Percentiles rank a stretch among this genome's conserved stretches.
Evolutionary conservation across 2,329 filamentous ascomycete genomes (phyloP).

Genomic region (Simplicillium aogashimaense): DNA sequence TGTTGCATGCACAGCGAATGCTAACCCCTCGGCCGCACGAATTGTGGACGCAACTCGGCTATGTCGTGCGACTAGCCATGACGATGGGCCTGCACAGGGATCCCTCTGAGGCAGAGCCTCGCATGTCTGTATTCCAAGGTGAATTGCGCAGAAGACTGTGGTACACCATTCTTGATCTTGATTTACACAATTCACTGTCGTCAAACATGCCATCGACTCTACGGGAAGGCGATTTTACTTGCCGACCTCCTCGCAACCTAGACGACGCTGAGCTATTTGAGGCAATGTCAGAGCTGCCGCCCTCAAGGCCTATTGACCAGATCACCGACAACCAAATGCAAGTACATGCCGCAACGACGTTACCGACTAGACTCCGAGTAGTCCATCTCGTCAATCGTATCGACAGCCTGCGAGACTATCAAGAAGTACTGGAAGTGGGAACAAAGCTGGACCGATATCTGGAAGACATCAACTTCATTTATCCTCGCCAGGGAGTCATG

Average conservation of each 20-base stretch:
- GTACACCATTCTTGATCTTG: conserved; percentile 47
- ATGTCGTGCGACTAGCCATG: conserved; percentile 47
- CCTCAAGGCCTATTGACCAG: conserved; percentile 38
- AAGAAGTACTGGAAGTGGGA: conserved; percentile 42
- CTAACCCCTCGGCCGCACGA: conserved; percentile 40
- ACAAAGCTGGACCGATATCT: conserved; percentile 42
- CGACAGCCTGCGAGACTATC: conserved; percentile 41
- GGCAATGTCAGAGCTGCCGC: conserved; percentile 37
- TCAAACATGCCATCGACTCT: conserved; percentile 41
- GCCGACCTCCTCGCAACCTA: conserved; percentile 40
- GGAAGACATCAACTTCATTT: conserved; percentile 43
- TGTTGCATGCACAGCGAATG: conserved; percentile 42
- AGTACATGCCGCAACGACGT: conserved; percentile 40
- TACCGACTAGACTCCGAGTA: conserved; percentile 38
- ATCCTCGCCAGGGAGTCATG: conserved; percentile 33
- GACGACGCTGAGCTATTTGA: conserved; percentile 39
- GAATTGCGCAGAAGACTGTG: conserved; percentile 45
- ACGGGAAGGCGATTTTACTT: conserved; percentile 43
- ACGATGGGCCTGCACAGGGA: conserved; percentile 49
- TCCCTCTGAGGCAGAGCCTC: conserved; percentile 39
- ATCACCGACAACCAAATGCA: conserved; percentile 44
- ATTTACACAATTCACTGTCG: conserved; percentile 42
- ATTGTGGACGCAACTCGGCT: conserved; percentile 44
- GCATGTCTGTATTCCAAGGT: conserved; percentile 39
- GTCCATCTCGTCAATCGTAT: conserved; percentile 40